These are phyloP conservation scores for Aureobasidium pullulans DNA, from an alignment of 2,329 filamentous ascomycete species.

Conservation along the genomic window DNA sequence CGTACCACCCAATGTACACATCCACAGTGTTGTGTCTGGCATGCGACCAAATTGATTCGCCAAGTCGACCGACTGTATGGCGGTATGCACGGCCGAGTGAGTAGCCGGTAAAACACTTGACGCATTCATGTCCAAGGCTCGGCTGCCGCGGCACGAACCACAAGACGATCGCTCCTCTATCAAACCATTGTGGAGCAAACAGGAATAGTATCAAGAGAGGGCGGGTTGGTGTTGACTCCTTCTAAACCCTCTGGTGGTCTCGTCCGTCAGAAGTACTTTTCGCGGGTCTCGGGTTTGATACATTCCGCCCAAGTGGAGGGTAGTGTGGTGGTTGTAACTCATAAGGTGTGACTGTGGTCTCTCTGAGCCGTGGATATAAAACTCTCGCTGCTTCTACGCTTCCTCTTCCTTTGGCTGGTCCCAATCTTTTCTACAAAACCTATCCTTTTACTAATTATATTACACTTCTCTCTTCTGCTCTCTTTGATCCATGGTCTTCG, in stretches of 20 bases:
- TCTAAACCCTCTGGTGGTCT: background rate
- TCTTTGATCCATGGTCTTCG: background rate
- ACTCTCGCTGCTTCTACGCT: background rate
- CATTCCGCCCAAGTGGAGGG: background rate
- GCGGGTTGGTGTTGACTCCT: background rate
- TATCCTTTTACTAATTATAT: background rate
- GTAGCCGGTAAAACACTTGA: background rate
- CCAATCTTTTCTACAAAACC: too few relatives aligned
- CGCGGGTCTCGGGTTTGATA: background rate
- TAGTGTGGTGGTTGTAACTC: background rate
- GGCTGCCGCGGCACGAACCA: conserved; percentile 6
- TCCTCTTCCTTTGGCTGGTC: background rate
- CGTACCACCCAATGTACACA: background rate
- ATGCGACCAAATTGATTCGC: background rate
- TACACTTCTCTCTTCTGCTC: background rate
- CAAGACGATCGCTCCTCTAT: background rate
- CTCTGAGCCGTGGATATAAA: background rate
- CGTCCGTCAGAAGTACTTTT: background rate
- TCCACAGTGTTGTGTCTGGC: background rate
- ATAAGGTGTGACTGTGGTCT: background rate
- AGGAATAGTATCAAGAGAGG: background rate
- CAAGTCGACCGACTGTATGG: background rate
- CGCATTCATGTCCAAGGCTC: background rate
- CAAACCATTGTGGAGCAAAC: background rate
- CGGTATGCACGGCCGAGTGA: background rate